Evolutionary conservation across 352 stramenopile genomes (phyloP).

Genomic region (Phytopythium litorale): DNA sequence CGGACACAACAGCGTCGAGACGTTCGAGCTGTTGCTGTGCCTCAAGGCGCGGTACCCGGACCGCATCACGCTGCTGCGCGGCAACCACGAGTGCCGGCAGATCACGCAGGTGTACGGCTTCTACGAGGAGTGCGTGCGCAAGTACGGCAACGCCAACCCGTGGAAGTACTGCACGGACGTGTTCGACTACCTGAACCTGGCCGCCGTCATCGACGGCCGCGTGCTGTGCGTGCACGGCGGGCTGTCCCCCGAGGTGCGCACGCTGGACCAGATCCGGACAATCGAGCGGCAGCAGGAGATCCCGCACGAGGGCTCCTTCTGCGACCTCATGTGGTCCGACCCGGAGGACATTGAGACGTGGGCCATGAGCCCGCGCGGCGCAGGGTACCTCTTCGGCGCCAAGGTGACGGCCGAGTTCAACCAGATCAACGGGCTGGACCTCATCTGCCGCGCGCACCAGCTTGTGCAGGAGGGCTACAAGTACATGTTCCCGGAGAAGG

Average conservation of each 20-base stretch:
- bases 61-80: conserved; percentile 83
- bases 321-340: conserved; percentile 98
- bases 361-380: conserved; percentile 87
- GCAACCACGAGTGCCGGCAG: conserved; percentile 92
- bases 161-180: conserved; percentile 97
- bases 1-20: conserved; percentile 89
- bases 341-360: conserved; percentile 93
- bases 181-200: conserved; percentile 96
- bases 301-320: conserved; percentile 94
- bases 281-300: conserved; percentile 97
- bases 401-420: conserved; percentile 90
- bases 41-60: conserved; percentile 87
- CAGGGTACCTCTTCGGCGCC: conserved; percentile 84
- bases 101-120: conserved; percentile 98
- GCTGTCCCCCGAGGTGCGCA: conserved; percentile 92
- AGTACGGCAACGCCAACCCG: conserved; percentile 95
- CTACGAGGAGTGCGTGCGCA: conserved; percentile 96
- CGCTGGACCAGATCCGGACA: conserved; percentile 94
- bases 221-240: conserved; percentile 95
- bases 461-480: conserved; percentile 91
- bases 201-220: conserved; percentile 91
- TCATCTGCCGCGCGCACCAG: conserved; percentile 88
- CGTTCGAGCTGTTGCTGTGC: conserved; percentile 84
- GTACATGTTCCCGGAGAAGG: conserved; percentile 89
- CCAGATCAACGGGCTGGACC: conserved; percentile 88